Conservation (phyloP, 495 filamentous ascomycete species). For the Penicillium angulare region DNA sequence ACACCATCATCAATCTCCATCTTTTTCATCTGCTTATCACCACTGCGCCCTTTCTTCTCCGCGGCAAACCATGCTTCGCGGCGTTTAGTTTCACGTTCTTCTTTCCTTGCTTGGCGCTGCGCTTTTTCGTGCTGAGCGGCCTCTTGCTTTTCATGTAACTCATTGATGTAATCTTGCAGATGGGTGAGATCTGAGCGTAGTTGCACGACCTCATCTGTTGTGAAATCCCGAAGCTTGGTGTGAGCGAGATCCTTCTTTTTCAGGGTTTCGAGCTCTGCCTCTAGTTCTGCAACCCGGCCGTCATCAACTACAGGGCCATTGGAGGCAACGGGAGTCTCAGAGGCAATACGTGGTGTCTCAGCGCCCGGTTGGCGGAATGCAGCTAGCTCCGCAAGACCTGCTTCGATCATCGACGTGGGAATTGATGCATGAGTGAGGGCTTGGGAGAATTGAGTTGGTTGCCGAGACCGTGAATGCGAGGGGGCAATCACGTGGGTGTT, state of each 20-base stretch:
- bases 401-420: slow-evolving; percentile 52
- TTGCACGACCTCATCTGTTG: slow-evolving; percentile 37
- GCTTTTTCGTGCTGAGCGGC: slow-evolving; percentile 34
- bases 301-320: slow-evolving; percentile 13
- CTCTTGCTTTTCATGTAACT: slow-evolving; percentile 42
- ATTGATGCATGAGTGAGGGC: slow-evolving; percentile 54
- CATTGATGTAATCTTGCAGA: slow-evolving; percentile 42
- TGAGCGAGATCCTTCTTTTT: slow-evolving; percentile 41
- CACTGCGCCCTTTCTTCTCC: slow-evolving; percentile 46
- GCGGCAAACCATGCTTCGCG: slow-evolving; percentile 48
- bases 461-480: slow-evolving; percentile 9
- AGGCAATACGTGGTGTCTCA: slow-evolving; percentile 10
- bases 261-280: slow-evolving; percentile 35
- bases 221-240: slow-evolving; percentile 37
- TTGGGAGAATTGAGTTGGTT: slow-evolving; percentile 40
- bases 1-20: slow-evolving; percentile 37
- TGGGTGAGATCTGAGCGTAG: slow-evolving; percentile 37
- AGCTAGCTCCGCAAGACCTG: slow-evolving; percentile 53
- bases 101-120: slow-evolving; percentile 39
- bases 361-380: slow-evolving; percentile 25
- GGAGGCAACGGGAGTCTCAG: slow-evolving; percentile 8
- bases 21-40: slow-evolving; percentile 36
- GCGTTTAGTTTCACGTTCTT: slow-evolving; percentile 36
- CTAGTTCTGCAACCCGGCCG: slow-evolving; percentile 32
- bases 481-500: slow-evolving; percentile 57